These are phyloP conservation scores for Linnemannia zychae DNA, from an alignment of 192 early-diverging fungal genomes.

Conservation along the genomic window DNA sequence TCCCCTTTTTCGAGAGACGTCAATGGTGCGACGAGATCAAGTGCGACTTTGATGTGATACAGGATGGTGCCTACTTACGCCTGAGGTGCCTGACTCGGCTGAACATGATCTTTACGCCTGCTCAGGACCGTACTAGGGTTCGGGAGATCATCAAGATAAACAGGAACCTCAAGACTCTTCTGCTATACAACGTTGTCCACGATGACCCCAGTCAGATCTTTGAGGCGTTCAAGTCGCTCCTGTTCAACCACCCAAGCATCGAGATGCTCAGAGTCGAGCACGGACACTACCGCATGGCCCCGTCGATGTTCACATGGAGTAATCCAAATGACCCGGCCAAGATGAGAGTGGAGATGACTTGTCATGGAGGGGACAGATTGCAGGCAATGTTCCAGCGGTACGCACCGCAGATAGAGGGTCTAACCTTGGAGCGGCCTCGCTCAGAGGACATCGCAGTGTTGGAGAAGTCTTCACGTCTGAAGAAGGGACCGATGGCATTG, in stretches of 20 bases:
- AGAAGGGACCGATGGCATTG: not conserved
- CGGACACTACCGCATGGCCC: not conserved
- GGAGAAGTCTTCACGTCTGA: not conserved
- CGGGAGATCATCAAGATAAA: not conserved
- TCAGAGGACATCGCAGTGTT: not conserved
- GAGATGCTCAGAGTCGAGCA: not conserved
- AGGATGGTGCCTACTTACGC: not conserved
- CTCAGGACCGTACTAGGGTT: not conserved
- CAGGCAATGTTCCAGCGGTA: not conserved
- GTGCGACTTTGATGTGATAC: not conserved
- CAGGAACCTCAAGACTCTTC: not conserved
- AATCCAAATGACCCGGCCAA: not conserved
- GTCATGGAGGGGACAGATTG: not conserved
- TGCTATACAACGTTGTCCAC: not conserved
- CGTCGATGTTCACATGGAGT: not conserved
- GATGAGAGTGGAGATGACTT: not conserved
- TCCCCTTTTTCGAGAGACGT: not conserved
- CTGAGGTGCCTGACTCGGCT: not conserved
- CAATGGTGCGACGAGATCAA: not conserved
- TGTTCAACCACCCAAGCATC: not conserved
- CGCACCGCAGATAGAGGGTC: not conserved
- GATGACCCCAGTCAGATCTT: constrained; percentile 6
- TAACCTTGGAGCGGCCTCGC: not conserved
- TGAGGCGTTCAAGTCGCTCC: not conserved
- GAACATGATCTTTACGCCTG: not conserved